These are phyloP conservation scores for Antitrichia curtipendula DNA, from an alignment of 225 moss, liverwort and hornwort genomes.

Conservation along the genomic window DNA sequence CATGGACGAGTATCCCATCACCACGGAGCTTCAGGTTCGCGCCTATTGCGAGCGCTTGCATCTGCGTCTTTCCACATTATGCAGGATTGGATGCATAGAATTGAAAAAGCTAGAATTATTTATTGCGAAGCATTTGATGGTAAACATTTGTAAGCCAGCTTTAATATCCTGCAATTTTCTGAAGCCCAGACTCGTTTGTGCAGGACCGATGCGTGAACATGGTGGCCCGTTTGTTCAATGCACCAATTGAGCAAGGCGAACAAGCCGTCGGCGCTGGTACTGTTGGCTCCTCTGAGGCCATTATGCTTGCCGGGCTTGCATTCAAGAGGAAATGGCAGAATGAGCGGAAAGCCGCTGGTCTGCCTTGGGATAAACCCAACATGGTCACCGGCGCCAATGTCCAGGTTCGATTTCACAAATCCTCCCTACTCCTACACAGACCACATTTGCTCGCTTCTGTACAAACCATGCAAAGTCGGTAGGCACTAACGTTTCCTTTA, in stretches of 20 bases:
- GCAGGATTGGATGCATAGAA: not conserved
- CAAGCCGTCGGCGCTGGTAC: conserved; percentile 48
- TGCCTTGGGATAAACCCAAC: conserved; percentile 58
- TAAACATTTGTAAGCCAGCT: not conserved
- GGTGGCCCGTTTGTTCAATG: conserved; percentile 49
- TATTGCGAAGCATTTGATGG: not conserved
- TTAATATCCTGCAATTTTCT: not conserved
- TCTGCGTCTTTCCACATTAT: not conserved
- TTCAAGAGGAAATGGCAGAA: conserved; percentile 72
- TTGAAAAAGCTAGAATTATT: not conserved
- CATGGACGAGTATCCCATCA: conserved; percentile 87
- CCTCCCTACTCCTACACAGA: not conserved
- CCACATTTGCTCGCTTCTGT: not conserved
- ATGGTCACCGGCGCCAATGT: conserved; percentile 66
- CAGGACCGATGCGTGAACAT: conserved; percentile 65
- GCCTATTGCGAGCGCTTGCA: not conserved
- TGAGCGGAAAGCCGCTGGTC: conserved; percentile 45
- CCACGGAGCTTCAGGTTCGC: conserved; percentile 52
- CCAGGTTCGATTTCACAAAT: conserved; percentile 12
- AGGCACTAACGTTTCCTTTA: not conserved
- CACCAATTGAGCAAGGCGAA: conserved; percentile 20
- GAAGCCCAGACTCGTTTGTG: not conserved
- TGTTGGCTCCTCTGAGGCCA: conserved; percentile 55
- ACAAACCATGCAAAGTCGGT: not conserved
- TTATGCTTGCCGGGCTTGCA: conserved; percentile 62